Conservation (phyloP, 1,284 basidiomycete genomes). For the Puccinia horiana region DNA sequence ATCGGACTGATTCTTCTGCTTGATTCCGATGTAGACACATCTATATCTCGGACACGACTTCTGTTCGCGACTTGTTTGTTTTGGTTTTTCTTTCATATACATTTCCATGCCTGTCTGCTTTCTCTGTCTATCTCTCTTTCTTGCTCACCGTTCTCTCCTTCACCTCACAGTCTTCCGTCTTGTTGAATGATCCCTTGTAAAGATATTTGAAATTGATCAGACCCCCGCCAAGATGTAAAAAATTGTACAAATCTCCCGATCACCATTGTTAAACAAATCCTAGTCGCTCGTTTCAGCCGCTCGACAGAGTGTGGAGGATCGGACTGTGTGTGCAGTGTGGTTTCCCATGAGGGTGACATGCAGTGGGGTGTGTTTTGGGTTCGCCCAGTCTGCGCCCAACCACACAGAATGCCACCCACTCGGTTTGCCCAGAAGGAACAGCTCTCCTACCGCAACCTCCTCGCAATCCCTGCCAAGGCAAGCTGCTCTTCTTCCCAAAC, state of each 20-base stretch:
- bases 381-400: background rate
- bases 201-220: background rate
- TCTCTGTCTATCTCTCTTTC: background rate
- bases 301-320: too few species aligned
- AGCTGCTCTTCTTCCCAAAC: too few species aligned
- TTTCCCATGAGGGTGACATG: background rate
- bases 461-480: slow-evolving; percentile 25
- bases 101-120: background rate
- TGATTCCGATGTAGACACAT: background rate
- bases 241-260: slow-evolving; percentile 6
- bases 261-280: too few species aligned
- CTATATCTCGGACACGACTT: background rate
- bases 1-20: background rate
- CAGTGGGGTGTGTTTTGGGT: too few species aligned
- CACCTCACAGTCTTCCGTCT: background rate
- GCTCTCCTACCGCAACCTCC: slow-evolving; percentile 15
- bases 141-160: background rate
- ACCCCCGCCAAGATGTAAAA: background rate
- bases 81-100: background rate
- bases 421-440: slow-evolving; percentile 11
- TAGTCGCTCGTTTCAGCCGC: too few species aligned
- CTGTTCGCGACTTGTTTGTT: background rate
- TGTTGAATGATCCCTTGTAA: background rate
- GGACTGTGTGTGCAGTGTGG: too few species aligned
- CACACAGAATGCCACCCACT: background rate